A percentile compares a stretch with the other conserved stretches of the same genome.
Evolutionary conservation across 2,329 filamentous ascomycete species (phyloP).

Genomic region (Aureobasidium sp.): DNA sequence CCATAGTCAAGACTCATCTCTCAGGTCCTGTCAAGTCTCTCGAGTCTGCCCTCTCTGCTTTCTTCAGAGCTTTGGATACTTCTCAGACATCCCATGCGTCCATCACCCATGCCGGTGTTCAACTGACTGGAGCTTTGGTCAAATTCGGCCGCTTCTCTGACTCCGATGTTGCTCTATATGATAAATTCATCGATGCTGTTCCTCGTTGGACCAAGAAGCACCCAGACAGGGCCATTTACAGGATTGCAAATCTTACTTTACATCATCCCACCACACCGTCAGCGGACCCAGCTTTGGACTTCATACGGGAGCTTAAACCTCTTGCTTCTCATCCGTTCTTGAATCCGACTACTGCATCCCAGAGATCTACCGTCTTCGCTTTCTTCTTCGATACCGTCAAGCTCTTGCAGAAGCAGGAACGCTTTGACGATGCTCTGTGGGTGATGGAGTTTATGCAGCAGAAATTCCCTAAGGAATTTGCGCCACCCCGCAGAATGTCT

Average conservation of each 20-base stretch:
- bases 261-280: slow-evolving; percentile 10
- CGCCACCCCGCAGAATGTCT: neutral
- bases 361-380: neutral
- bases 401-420: slow-evolving; percentile 10
- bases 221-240: neutral
- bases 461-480: slow-evolving; percentile 4
- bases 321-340: slow-evolving; percentile 3
- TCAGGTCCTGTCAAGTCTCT: neutral
- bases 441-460: slow-evolving; percentile 14
- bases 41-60: neutral
- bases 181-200: slow-evolving; percentile 9
- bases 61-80: neutral
- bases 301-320: neutral
- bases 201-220: slow-evolving; percentile 8
- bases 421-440: slow-evolving; percentile 13
- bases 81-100: neutral
- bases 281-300: slow-evolving; percentile 9
- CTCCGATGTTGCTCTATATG: neutral
- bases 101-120: neutral
- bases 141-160: neutral
- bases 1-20: slow-evolving; percentile 4
- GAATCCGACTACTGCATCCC: neutral
- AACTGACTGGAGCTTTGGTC: neutral
- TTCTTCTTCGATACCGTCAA: slow-evolving; percentile 14
- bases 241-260: slow-evolving; percentile 9